Percentiles rank a stretch among this genome's conserved stretches.
Evolutionary conservation across 805 yeast genomes (phyloP).

Genomic region (Ogataea naganishii): DNA sequence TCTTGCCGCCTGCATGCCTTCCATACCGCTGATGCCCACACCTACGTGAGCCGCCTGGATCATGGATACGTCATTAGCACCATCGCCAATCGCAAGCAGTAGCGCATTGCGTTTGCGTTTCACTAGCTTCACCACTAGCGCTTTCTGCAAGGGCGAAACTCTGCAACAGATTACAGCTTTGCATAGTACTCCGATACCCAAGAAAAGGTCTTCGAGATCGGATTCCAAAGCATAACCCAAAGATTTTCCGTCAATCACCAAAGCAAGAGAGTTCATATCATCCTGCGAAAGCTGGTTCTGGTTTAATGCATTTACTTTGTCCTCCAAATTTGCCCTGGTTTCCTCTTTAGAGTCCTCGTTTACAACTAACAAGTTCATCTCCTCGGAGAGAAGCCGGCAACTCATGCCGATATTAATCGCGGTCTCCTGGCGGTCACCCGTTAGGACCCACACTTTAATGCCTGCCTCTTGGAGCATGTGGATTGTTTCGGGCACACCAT

Average conservation of each 20-base stretch:
- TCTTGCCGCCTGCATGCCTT: constrained; percentile 99
- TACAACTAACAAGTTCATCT: constrained; percentile 85
- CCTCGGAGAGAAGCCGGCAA: constrained; percentile 87
- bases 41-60: constrained; percentile 99
- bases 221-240: constrained; percentile 77
- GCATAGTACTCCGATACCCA: constrained; percentile 78
- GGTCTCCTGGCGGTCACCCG: constrained; percentile 98
- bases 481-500: constrained; percentile 97
- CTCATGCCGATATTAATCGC: constrained; percentile 99
- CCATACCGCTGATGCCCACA: constrained; percentile 98
- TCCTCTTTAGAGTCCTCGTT: constrained; percentile 80
- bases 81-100: constrained; percentile 92
- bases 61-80: constrained; percentile 99
- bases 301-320: constrained; percentile 66
- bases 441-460: constrained; percentile 92
- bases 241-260: constrained; percentile 92
- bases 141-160: constrained; percentile 95
- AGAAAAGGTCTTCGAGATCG: constrained; percentile 66
- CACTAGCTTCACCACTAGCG: constrained; percentile 90
- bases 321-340: constrained; percentile 62
- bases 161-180: constrained; percentile 97
- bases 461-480: constrained; percentile 95
- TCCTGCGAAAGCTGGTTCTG: constrained; percentile 58
- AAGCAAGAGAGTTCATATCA: constrained; percentile 73
- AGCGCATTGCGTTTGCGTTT: constrained; percentile 71